These are phyloP conservation scores for Wickerhamomyces bovis DNA, from an alignment of 805 yeast species.

Conservation along the genomic window DNA sequence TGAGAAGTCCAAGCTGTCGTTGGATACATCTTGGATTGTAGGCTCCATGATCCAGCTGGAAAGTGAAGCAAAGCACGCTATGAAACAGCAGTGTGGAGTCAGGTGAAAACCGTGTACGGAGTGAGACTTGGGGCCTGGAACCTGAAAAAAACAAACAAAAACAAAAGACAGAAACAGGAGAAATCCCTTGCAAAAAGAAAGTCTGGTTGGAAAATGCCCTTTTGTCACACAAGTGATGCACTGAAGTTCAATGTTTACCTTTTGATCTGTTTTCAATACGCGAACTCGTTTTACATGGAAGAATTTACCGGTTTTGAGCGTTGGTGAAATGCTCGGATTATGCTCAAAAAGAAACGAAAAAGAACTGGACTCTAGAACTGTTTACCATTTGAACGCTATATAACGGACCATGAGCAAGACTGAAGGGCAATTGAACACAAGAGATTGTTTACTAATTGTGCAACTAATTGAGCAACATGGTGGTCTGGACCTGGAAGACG, in stretches of 20 bases:
- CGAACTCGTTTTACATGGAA: neutral
- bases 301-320: neutral
- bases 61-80: neutral
- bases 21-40: neutral
- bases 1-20: neutral
- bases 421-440: constrained; percentile 14
- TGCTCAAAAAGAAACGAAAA: neutral
- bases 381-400: neutral
- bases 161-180: no score
- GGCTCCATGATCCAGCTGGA: neutral
- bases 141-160: neutral
- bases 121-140: neutral
- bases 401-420: constrained; percentile 2
- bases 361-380: neutral
- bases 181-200: neutral
- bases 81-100: neutral
- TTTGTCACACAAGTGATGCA: neutral
- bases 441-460: constrained; percentile 17
- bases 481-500: neutral
- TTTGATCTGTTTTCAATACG: neutral
- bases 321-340: neutral
- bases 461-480: constrained; percentile 22
- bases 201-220: neutral
- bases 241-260: neutral
- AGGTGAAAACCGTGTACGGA: neutral